Evolutionary conservation across 495 filamentous ascomycete species (phyloP).

Genomic region (Articulospora tetracladia): DNA sequence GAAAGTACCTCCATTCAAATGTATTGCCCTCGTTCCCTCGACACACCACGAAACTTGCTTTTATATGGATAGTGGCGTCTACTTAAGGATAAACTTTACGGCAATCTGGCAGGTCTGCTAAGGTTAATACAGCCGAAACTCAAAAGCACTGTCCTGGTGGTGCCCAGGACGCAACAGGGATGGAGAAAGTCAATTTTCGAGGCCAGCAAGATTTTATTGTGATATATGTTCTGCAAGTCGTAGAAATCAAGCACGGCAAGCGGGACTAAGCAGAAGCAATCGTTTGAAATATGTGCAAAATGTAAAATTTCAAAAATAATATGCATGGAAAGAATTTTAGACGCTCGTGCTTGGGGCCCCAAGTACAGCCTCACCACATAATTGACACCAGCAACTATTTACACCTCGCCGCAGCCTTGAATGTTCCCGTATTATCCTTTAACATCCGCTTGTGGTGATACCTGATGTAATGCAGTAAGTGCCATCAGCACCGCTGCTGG

Average conservation of each 20-base stretch:
- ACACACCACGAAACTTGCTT: too few relatives aligned
- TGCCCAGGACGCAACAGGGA: too few relatives aligned
- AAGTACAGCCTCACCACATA: neutral
- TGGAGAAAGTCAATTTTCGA: too few relatives aligned
- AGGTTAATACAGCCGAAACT: neutral
- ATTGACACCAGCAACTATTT: neutral
- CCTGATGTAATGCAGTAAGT: conserved; percentile 11
- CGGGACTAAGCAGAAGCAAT: too few relatives aligned
- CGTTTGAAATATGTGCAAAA: neutral
- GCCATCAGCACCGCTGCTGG: conserved; percentile 4
- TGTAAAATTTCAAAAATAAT: neutral
- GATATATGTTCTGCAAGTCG: too few relatives aligned
- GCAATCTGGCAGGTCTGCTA: neutral
- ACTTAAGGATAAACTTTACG: neutral
- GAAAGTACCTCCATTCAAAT: too few relatives aligned
- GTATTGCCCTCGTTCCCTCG: too few relatives aligned
- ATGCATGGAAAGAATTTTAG: neutral
- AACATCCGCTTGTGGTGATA: conserved; percentile 6
- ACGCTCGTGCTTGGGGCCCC: neutral
- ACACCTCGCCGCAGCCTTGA: neutral
- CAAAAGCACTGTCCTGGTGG: neutral
- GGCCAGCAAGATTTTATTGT: too few relatives aligned
- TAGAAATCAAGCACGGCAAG: too few relatives aligned
- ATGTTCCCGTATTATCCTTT: neutral
- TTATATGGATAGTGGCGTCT: too few relatives aligned